Conservation (phyloP, 2,329 filamentous ascomycete species). For the Knoxdaviesia capensis region DNA sequence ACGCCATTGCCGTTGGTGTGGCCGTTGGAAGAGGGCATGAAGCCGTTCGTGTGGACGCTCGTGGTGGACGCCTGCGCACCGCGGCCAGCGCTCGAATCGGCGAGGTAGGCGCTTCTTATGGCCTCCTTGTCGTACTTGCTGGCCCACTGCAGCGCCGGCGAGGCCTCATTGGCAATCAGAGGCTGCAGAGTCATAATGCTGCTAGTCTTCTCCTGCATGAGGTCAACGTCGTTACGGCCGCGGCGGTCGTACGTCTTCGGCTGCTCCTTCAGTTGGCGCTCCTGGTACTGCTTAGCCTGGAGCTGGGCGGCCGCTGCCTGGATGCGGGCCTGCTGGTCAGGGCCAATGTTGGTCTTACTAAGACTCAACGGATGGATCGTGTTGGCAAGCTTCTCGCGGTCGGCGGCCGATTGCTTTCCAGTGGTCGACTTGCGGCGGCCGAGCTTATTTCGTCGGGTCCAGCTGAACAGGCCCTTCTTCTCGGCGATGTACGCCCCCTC, state of each 20-base stretch:
- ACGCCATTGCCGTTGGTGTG: conserved; percentile 10
- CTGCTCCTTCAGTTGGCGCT: conserved; percentile 20
- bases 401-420: conserved; percentile 36
- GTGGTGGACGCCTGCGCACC: conserved; percentile 29
- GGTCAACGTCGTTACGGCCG: conserved; percentile 33
- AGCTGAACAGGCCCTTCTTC: conserved; percentile 89
- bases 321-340: conserved; percentile 83
- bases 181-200: conserved; percentile 81
- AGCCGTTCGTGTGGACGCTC: conserved; percentile 2
- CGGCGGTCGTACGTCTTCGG: conserved; percentile 21
- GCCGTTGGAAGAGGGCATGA: conserved; percentile 16
- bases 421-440: conserved; percentile 50
- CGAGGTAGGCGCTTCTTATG: conserved; percentile 70
- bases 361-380: conserved; percentile 18
- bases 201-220: conserved; percentile 54
- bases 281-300: conserved; percentile 48
- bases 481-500: conserved; percentile 81
- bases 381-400: conserved; percentile 20
- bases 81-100: conserved; percentile 50
- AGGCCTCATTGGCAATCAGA: conserved; percentile 66
- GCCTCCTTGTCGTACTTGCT: conserved; percentile 83
- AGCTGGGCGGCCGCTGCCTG: conserved; percentile 77
- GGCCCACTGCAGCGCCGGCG: conserved; percentile 91
- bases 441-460: conserved; percentile 48
- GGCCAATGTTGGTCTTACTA: conserved; percentile 71